Conservation (phyloP, 192 early-diverging fungal genomes). For the Kickxella alabastrina region DNA sequence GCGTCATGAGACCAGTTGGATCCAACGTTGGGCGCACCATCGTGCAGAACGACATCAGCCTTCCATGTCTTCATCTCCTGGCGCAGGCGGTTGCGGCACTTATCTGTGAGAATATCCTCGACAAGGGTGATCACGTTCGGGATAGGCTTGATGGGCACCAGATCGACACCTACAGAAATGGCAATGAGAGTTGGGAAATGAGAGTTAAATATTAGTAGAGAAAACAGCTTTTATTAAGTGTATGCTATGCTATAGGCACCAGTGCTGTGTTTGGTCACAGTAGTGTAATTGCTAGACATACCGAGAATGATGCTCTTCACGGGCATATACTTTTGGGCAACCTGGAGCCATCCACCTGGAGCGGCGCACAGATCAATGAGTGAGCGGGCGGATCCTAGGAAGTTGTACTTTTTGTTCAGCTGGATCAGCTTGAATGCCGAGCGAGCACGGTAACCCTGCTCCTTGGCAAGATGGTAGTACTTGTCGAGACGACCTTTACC, state of each 20-base stretch:
- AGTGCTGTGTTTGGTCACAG: too few species aligned
- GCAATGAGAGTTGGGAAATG: too few species aligned
- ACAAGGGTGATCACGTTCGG: constrained; percentile 91
- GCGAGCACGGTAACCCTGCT: constrained; percentile 97
- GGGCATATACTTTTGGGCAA: constrained; percentile 98
- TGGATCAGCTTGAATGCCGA: constrained; percentile 99
- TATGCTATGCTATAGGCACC: too few species aligned
- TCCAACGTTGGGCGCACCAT: constrained; percentile 99
- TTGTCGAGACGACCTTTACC: constrained; percentile 96
- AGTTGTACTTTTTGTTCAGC: constrained; percentile 98
- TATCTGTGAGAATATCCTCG: constrained; percentile 95
- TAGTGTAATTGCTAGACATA: too few species aligned
- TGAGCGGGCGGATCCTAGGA: constrained; percentile 81
- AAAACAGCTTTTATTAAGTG: too few species aligned
- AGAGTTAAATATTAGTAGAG: background rate
- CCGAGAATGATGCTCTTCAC: constrained; percentile 87
- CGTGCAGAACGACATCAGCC: constrained; percentile 96
- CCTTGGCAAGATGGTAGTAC: constrained; percentile 99
- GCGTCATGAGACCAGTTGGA: constrained; percentile 95
- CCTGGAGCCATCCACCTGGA: constrained; percentile 98
- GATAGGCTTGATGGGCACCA: constrained; percentile 94
- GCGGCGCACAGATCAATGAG: constrained; percentile 98
- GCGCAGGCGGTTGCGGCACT: constrained; percentile 81
- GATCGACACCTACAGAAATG: constrained; percentile 64
- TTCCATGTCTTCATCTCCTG: constrained; percentile 96